phyloP scores from a whole-genome alignment of 371 early-diverging fungal genomes.

The Rhizopus sp. region DNA sequence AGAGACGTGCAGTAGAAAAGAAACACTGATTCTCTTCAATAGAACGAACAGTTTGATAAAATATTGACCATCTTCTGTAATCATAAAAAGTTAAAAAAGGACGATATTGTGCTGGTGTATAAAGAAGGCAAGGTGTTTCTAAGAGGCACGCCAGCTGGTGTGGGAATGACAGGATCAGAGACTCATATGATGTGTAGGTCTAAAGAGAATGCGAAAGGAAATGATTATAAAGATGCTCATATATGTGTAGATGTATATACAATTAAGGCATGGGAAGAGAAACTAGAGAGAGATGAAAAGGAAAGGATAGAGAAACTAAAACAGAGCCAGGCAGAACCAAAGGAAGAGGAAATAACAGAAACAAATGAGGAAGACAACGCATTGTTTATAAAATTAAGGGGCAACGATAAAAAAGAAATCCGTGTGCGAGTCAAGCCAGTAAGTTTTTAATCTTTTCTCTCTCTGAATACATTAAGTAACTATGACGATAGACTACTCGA shows the following conservation, averaged over 20 bases:
- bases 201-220: neutral
- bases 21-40: neutral
- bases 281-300: slow-evolving; percentile 21
- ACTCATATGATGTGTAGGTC: slow-evolving; percentile 26
- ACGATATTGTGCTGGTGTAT: slow-evolving; percentile 35
- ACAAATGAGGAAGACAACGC: slow-evolving; percentile 6
- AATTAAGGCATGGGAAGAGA: slow-evolving; percentile 24
- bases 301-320: slow-evolving; percentile 16
- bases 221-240: neutral
- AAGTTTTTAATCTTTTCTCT: slow-evolving; percentile 7
- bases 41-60: slow-evolving; percentile 39
- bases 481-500: slow-evolving; percentile 3
- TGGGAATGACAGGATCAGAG: slow-evolving; percentile 28
- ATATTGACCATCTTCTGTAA: slow-evolving; percentile 29
- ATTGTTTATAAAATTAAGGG: slow-evolving; percentile 30
- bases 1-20: neutral
- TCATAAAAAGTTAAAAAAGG: slow-evolving; percentile 27
- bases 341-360: slow-evolving; percentile 6
- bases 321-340: neutral
- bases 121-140: slow-evolving; percentile 34
- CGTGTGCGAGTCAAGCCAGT: slow-evolving; percentile 35
- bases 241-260: slow-evolving; percentile 34
- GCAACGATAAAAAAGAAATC: slow-evolving; percentile 32
- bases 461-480: no score
- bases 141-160: slow-evolving; percentile 40